Conservation (phyloP, 129 eudicot species). For the Pittosporum tobira region DNA sequence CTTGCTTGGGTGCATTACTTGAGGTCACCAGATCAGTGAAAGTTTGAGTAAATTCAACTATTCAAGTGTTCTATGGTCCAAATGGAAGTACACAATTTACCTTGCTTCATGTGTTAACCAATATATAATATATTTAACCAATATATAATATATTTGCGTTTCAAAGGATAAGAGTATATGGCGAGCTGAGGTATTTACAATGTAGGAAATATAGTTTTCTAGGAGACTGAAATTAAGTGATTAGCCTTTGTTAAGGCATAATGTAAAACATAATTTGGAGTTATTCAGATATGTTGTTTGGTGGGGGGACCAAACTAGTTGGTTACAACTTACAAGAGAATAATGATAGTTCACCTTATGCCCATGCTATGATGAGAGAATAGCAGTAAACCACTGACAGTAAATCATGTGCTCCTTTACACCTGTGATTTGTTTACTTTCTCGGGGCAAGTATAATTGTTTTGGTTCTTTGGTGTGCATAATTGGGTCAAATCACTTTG, state of each 20-base stretch:
- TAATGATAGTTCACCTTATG: neutral
- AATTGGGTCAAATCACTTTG: neutral
- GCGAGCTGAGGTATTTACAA: too few relatives aligned
- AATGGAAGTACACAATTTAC: neutral
- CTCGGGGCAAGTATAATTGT: neutral
- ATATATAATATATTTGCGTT: too few relatives aligned
- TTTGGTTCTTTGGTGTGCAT: neutral
- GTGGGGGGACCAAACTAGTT: constrained; percentile 2
- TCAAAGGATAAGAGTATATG: too few relatives aligned
- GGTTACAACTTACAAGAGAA: constrained; percentile 4
- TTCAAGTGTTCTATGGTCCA: neutral
- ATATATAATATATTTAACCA: too few relatives aligned
- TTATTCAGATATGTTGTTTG: neutral
- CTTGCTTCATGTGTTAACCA: neutral
- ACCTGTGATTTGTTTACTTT: neutral
- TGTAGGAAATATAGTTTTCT: neutral
- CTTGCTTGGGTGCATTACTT: neutral
- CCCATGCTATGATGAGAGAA: neutral
- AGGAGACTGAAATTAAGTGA: neutral
- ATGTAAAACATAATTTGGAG: neutral
- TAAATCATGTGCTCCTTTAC: neutral
- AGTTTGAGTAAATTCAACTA: constrained; percentile 1
- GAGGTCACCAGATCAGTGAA: constrained; percentile 3
- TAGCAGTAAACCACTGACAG: neutral
- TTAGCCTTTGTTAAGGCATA: neutral